These are phyloP conservation scores for Trichoderma koningii DNA, from an alignment of 2,329 filamentous ascomycete genomes.

Conservation along the genomic window DNA sequence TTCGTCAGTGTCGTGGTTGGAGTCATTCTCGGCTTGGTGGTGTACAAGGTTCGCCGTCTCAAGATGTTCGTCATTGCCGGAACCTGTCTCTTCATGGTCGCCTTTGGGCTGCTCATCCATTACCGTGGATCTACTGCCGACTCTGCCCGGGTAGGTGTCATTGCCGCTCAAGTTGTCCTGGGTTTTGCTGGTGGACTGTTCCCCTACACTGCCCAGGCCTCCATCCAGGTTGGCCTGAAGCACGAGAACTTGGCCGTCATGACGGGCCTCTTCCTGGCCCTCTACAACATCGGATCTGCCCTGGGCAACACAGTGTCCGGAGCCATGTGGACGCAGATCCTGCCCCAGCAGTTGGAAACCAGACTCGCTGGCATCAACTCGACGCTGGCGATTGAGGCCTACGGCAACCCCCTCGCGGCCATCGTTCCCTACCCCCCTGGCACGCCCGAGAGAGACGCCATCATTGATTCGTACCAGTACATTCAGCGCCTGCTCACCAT, in stretches of 20 bases:
- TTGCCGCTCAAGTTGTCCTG: slow-evolving; percentile 63
- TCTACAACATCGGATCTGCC: slow-evolving; percentile 64
- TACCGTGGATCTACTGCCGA: slow-evolving; percentile 56
- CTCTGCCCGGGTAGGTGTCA: slow-evolving; percentile 55
- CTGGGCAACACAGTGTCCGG: slow-evolving; percentile 62
- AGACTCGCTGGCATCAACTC: slow-evolving; percentile 43
- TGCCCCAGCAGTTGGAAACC: slow-evolving; percentile 59
- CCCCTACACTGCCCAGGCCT: slow-evolving; percentile 51
- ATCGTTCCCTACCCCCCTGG: slow-evolving; percentile 37
- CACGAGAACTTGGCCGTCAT: slow-evolving; percentile 63
- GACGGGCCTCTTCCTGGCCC: slow-evolving; percentile 63
- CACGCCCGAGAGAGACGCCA: slow-evolving; percentile 46
- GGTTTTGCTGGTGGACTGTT: slow-evolving; percentile 67
- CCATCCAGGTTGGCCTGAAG: slow-evolving; percentile 45
- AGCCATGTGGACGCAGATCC: slow-evolving; percentile 62
- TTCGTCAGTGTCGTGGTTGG: slow-evolving; percentile 61
- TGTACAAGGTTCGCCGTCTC: slow-evolving; percentile 59
- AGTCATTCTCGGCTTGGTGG: slow-evolving; percentile 56
- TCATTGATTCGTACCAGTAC: slow-evolving; percentile 50
- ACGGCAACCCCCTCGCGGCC: slow-evolving; percentile 32
- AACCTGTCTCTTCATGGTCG: slow-evolving; percentile 63
- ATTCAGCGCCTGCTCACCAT: slow-evolving; percentile 52
- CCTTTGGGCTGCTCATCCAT: slow-evolving; percentile 64
- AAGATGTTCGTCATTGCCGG: slow-evolving; percentile 66
- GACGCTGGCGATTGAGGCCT: slow-evolving; percentile 40